A percentile compares a stretch with the other conserved stretches of the same genome.
These are phyloP conservation scores for Cercophora scortea DNA, from an alignment of 495 filamentous ascomycete species.

Conservation along the genomic window DNA sequence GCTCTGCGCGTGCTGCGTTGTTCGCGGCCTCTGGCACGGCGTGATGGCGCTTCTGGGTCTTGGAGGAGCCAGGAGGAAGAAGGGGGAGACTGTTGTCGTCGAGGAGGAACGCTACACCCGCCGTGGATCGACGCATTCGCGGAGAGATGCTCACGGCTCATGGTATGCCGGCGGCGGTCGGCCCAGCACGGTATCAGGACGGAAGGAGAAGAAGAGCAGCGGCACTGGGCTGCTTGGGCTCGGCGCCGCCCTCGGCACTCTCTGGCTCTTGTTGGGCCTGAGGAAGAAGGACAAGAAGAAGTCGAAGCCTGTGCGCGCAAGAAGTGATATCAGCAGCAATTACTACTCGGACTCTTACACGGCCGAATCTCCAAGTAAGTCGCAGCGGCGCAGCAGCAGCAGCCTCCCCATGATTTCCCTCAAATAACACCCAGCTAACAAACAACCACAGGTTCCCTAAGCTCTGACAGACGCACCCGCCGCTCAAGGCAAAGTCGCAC, in stretches of 20 bases:
- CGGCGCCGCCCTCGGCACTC: conserved; percentile 55
- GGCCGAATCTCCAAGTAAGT: conserved; percentile 41
- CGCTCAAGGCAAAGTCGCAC: conserved; percentile 16
- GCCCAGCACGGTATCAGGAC: conserved; percentile 43
- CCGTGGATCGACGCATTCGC: conserved; percentile 31
- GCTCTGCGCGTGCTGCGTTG: conserved; percentile 67
- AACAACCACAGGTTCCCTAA: conserved; percentile 30
- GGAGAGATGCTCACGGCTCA: conserved; percentile 39
- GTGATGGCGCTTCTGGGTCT: conserved; percentile 61
- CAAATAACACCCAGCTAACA: conserved; percentile 8
- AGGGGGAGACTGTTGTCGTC: conserved; percentile 51
- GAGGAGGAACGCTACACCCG: conserved; percentile 61
- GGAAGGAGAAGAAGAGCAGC: conserved; percentile 44
- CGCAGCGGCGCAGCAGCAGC: conserved; percentile 6
- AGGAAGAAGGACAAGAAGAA: conserved; percentile 54
- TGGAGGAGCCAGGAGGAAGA: conserved; percentile 31
- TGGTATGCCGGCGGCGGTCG: conserved; percentile 56
- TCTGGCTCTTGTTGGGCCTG: conserved; percentile 70
- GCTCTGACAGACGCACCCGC: conserved; percentile 23
- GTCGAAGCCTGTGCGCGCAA: conserved; percentile 31
- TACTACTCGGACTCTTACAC: conserved; percentile 41
- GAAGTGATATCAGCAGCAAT: conserved; percentile 41
- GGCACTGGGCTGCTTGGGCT: conserved; percentile 49
- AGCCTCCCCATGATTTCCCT: conserved; percentile 1
- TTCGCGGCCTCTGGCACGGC: conserved; percentile 55